Base-by-base conservation (phyloP, 139 green algal genomes). In the Chlamydomonas asymmetrica region DNA sequence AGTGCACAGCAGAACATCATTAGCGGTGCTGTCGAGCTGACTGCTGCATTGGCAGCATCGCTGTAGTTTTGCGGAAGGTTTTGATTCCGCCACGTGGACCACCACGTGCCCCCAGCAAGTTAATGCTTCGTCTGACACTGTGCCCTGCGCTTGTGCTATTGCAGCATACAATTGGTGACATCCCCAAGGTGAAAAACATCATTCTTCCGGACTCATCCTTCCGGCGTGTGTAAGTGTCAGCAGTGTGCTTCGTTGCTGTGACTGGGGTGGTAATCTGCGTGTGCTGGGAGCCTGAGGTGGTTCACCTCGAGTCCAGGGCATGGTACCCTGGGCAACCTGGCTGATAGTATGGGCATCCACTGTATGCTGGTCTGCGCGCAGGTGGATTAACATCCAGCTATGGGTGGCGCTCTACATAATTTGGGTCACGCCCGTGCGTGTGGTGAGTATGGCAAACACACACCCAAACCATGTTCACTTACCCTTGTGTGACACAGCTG, bases 371-470 rank as follows among this genome's bases (percentile, higher is more conserved):
- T 20, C 34, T 10, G 49, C 48, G 39, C 27, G 35, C 65, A 75
- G 74, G 5, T 69, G 63, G 76, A 71, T 71, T 8, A 66, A 71
- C 40, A 29, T 78, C 23, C 54, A 63, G 70, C 73, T 90, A 31
- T 79, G 79, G 2, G 78, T 90, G 38, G 85, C 83, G 2, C 67
- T 90, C 25, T 90, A 90, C 69, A 87, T 90, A 50, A 81, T 90
- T 16, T 90, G 85, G 85, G 85, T 90, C 29, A 90, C 81, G 0
- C 85, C 85, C 9, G 66, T 90, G 16, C 71, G 81, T 25, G 85
- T 87, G 84, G 84, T 89, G 68, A 75, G 72, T 27, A 5, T 0
- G 3, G 37, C n/a, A n/a, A n/a, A n/a, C n/a, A n/a, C n/a, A n/a
- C n/a, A n/a, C n/a, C n/a, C n/a, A n/a, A n/a, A n/a, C n/a, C n/a